Percentiles rank a stretch among this genome's conserved stretches.
These are phyloP conservation scores for Gastrolobium bilobum DNA, from an alignment of 306 rosid species.

Conservation along the genomic window DNA sequence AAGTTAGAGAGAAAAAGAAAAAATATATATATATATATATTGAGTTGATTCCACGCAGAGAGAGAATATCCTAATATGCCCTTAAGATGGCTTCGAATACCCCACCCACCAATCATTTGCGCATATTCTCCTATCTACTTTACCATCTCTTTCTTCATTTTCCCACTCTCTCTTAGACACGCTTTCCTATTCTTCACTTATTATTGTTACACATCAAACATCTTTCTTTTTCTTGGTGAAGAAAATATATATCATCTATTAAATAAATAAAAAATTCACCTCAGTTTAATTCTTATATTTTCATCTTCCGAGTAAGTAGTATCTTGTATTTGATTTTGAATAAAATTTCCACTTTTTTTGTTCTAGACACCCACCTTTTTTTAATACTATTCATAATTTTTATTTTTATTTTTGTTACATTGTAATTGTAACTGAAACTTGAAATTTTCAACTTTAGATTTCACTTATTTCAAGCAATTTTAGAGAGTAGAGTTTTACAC, in stretches of 20 bases:
- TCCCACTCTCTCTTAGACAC: not conserved
- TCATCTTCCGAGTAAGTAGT: no score
- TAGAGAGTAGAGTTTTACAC: not conserved
- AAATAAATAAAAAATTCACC: not conserved
- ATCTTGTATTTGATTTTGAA: no score
- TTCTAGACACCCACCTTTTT: no score
- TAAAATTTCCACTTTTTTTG: no score
- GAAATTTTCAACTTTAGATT: not conserved
- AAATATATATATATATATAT: not conserved
- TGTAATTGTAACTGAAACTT: not conserved
- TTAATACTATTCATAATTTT: no score
- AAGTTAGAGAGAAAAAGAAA: slow-evolving; percentile 1
- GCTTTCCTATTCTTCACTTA: not conserved
- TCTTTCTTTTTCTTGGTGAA: not conserved
- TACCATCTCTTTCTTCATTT: slow-evolving; percentile 6
- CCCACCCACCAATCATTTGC: slow-evolving; percentile 38
- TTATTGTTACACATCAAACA: not conserved
- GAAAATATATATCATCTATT: not conserved
- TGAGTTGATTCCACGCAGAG: slow-evolving; percentile 49
- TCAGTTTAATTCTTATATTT: not conserved
- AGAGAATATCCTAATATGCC: slow-evolving; percentile 63
- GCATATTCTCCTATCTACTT: slow-evolving; percentile 27
- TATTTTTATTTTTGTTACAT: no score
- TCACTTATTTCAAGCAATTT: no score
- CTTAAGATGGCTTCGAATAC: slow-evolving; percentile 37